Evolutionary conservation across 352 stramenopile genomes (phyloP), one percentile per base, ranked within the genome.

Genomic region (Phytophthora tubulina): DNA sequence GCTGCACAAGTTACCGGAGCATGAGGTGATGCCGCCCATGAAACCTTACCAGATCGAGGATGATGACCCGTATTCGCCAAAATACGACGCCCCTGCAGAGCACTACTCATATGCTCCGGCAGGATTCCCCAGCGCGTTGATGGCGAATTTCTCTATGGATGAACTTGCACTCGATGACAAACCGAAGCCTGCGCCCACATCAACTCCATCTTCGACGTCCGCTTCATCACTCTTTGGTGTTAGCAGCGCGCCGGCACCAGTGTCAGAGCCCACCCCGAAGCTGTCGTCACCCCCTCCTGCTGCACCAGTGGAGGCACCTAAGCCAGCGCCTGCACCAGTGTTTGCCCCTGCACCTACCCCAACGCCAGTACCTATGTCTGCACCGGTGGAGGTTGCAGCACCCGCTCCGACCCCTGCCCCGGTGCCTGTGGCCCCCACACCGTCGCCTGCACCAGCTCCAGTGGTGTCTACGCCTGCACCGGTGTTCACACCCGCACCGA

Each of bases 61-160:
- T 56, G 74, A 80, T 62, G 73, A 81, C 51, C 65, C 61, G 39
- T 78, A 52, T 54, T 51, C 52, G 14, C 74, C 70, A 33, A 54
- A 56, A 41, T 81, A 79, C 21, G 66, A 73, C 1, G 30, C 59
- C 17, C 15, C 61, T 6, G 41, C 30, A 33, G 63, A 69, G 1
- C 30, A 62, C n/a, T 31, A 45, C 51, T 46, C 65, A 21, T 68
- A 62, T 48, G 70, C 52, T 9, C 61, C 70, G 27, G 17, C 67
- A 27, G 74, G 74, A 49, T 81, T 81, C 41, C 74, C 74, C n/a
- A 79, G 70, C 15, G 74, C 71, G 31, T 64, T 81, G 27, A 57
- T 78, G 57, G 74, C 76, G 44, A 84, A 84, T 52, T 84, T 84
- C 45, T 84, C 77, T 15, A 76, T 82, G 77, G 77, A 84, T n/a